Evolutionary conservation across 2,329 filamentous ascomycete genomes (phyloP).

Genomic region (Teratosphaeriaceae sp.): DNA sequence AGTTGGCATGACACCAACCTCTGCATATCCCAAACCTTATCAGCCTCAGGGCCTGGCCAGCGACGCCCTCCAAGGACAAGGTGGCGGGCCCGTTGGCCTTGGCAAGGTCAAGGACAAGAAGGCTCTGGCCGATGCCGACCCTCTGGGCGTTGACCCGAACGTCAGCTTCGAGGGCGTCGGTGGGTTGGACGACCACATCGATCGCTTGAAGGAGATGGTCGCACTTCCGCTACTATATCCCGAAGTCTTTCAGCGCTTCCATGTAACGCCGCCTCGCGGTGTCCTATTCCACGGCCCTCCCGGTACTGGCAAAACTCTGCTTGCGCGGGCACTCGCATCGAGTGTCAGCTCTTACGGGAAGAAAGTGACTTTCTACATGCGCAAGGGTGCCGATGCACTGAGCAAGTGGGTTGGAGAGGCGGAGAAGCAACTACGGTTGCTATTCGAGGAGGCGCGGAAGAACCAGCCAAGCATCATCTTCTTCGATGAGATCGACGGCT

Average conservation of each 20-base stretch:
- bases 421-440: constrained; percentile 82
- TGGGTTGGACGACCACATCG: constrained; percentile 86
- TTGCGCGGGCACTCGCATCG: constrained; percentile 86
- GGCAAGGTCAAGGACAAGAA: constrained; percentile 93
- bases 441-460: constrained; percentile 93
- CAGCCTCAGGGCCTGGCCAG: constrained; percentile 52
- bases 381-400: constrained; percentile 93
- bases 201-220: constrained; percentile 98
- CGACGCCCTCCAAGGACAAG: constrained; percentile 49
- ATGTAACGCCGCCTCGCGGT: constrained; percentile 88
- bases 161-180: constrained; percentile 94
- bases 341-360: constrained; percentile 81
- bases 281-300: constrained; percentile 96
- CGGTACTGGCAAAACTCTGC: constrained; percentile 94
- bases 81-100: constrained; percentile 65
- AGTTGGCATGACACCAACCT: constrained; percentile 57
- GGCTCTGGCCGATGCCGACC: constrained; percentile 86
- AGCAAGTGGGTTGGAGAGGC: constrained; percentile 99
- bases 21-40: constrained; percentile 42
- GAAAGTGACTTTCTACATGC: constrained; percentile 99
- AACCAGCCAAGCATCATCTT: constrained; percentile 99
- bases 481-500: constrained; percentile 96
- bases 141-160: constrained; percentile 83
- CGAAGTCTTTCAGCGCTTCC: constrained; percentile 84
- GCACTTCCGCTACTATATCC: constrained; percentile 89